Percentiles rank a stretch among this genome's conserved stretches.
Conservation (phyloP, 2,329 filamentous ascomycete species). For the Colletotrichum costaricense region DNA sequence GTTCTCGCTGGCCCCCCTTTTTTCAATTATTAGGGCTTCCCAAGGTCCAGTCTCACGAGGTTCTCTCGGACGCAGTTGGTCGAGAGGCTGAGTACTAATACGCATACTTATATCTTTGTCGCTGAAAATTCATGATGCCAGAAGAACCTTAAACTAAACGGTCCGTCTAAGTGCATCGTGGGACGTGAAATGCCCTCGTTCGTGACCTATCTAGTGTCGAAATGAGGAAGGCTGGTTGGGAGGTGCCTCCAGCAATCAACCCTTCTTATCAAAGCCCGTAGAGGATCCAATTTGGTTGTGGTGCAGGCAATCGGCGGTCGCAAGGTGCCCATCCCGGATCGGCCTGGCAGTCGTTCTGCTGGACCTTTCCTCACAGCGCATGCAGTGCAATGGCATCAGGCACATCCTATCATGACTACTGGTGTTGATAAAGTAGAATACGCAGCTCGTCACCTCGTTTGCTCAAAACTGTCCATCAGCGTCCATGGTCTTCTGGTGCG, state of each 20-base stretch:
- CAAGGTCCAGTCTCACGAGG: neutral
- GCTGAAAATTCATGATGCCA: neutral
- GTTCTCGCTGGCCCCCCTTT: slow-evolving; percentile 5
- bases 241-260: slow-evolving; percentile 8
- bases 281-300: slow-evolving; percentile 1
- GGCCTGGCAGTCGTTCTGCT: neutral
- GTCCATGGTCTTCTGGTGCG: slow-evolving; percentile 7
- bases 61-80: neutral
- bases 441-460: neutral
- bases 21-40: slow-evolving; percentile 1
- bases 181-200: neutral
- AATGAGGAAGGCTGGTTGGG: slow-evolving; percentile 22
- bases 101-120: neutral
- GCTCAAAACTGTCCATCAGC: neutral
- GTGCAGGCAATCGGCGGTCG: neutral
- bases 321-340: neutral
- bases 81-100: neutral
- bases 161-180: neutral
- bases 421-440: neutral
- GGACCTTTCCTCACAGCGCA: neutral
- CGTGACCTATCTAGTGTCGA: neutral
- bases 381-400: neutral
- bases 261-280: slow-evolving; percentile 7
- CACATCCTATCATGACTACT: neutral
- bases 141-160: neutral